Conservation (phyloP, 2,329 filamentous ascomycete species). For the Penicillium sp. region DNA sequence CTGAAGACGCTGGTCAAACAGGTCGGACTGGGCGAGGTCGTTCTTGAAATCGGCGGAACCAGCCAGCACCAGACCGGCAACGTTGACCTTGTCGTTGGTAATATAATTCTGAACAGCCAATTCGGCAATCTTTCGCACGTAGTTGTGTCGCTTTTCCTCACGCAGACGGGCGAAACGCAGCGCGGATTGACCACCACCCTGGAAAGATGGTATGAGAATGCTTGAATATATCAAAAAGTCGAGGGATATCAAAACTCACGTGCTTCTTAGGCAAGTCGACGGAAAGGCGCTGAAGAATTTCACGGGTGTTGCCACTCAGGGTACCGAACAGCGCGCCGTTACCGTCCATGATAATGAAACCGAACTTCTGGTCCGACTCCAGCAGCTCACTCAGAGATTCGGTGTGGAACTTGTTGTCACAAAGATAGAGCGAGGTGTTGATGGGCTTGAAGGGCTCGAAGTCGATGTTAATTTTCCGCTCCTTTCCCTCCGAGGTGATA, state of each 20-base stretch:
- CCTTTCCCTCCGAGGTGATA: constrained; percentile 95
- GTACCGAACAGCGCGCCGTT: constrained; percentile 97
- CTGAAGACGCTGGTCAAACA: constrained; percentile 89
- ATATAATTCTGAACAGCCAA: constrained; percentile 98
- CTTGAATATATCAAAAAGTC: neutral
- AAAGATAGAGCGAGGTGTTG: constrained; percentile 98
- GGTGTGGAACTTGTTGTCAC: constrained; percentile 99
- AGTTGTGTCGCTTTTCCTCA: constrained; percentile 99
- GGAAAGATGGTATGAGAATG: constrained; percentile 1
- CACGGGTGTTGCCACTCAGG: constrained; percentile 92
- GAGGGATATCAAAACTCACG: constrained; percentile 27
- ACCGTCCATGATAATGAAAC: constrained; percentile 99
- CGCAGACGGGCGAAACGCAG: constrained; percentile 98
- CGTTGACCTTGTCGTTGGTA: constrained; percentile 96
- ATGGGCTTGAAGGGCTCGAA: constrained; percentile 99
- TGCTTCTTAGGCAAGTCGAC: constrained; percentile 99
- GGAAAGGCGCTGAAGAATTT: constrained; percentile 95
- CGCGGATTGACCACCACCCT: constrained; percentile 97
- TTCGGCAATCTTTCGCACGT: constrained; percentile 97
- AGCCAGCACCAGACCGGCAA: constrained; percentile 88
- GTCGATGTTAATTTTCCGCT: constrained; percentile 99
- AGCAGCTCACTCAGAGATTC: constrained; percentile 94
- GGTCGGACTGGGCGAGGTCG: constrained; percentile 92
- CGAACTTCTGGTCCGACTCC: constrained; percentile 98
- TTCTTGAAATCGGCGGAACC: constrained; percentile 99